These are phyloP conservation scores for Crithidia fasciculata DNA, from an alignment of 208 protist genomes.

Conservation along the genomic window DNA sequence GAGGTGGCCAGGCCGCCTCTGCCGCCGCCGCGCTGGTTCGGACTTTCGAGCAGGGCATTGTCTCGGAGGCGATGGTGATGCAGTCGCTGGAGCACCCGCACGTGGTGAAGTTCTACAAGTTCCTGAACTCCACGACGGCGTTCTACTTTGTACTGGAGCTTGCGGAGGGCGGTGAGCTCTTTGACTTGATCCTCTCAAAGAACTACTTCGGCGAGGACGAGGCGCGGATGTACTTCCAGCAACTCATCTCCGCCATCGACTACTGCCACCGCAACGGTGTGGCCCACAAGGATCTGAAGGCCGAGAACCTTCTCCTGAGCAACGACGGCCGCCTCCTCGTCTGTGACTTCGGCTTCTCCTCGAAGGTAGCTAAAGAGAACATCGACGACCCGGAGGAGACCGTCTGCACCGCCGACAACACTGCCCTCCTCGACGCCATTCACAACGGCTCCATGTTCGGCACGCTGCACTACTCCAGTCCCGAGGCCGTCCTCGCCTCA, in stretches of 20 bases:
- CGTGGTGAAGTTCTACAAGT: slow-evolving; percentile 90
- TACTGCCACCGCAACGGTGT: slow-evolving; percentile 94
- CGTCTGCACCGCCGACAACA: slow-evolving; percentile 41
- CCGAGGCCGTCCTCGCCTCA: slow-evolving; percentile 69
- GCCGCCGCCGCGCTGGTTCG: slow-evolving; percentile 31
- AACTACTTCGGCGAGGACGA: slow-evolving; percentile 85
- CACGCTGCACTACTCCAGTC: slow-evolving; percentile 88
- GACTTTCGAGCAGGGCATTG: slow-evolving; percentile 61
- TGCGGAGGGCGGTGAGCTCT: slow-evolving; percentile 93
- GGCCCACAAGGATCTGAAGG: slow-evolving; percentile 90
- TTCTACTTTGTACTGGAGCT: slow-evolving; percentile 94
- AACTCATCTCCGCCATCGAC: slow-evolving; percentile 94
- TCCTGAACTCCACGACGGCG: slow-evolving; percentile 79
- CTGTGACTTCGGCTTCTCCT: slow-evolving; percentile 92
- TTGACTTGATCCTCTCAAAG: slow-evolving; percentile 91
- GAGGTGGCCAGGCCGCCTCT: neutral
- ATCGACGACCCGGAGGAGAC: slow-evolving; percentile 57
- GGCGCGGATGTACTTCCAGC: slow-evolving; percentile 92
- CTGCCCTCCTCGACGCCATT: slow-evolving; percentile 35
- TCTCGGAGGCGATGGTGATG: slow-evolving; percentile 90
- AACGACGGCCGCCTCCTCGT: slow-evolving; percentile 76
- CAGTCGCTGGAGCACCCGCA: slow-evolving; percentile 89
- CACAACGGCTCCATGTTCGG: slow-evolving; percentile 51
- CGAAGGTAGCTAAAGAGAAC: slow-evolving; percentile 57
- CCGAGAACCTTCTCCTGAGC: slow-evolving; percentile 89